A percentile compares a stretch with the other conserved stretches of the same genome.
Evolutionary conservation across 2,329 filamentous ascomycete species (phyloP).

Genomic region (Trichoderma harzianum): DNA sequence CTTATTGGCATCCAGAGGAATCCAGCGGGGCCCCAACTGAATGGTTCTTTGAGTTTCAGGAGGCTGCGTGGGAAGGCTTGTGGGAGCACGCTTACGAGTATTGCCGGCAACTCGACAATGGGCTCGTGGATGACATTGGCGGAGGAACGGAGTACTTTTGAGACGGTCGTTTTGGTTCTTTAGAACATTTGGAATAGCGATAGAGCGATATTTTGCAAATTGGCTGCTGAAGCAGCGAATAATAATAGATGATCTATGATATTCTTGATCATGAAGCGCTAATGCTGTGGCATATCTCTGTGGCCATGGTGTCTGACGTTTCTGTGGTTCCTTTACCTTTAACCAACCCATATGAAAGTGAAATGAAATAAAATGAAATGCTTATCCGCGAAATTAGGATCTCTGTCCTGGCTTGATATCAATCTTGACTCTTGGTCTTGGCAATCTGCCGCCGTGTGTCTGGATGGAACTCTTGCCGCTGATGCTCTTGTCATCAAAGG

Average conservation of each 20-base stretch:
- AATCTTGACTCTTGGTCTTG: background rate
- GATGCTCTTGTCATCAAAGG: background rate
- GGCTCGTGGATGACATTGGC: background rate
- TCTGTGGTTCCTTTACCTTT: background rate
- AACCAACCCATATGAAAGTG: background rate
- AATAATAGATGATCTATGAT: background rate
- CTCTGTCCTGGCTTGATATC: background rate
- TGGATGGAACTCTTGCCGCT: background rate
- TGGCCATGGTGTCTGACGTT: background rate
- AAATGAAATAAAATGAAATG: background rate
- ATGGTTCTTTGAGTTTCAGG: constrained; percentile 12
- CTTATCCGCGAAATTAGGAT: background rate
- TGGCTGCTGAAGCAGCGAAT: background rate
- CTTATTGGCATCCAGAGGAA: background rate
- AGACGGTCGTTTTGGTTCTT: background rate
- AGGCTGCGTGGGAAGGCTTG: constrained; percentile 4
- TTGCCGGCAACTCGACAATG: background rate
- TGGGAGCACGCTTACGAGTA: background rate
- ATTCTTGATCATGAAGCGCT: background rate
- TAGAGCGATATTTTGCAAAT: background rate
- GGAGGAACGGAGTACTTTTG: constrained; percentile 9
- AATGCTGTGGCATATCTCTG: background rate
- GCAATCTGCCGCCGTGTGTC: background rate
- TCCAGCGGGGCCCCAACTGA: background rate
- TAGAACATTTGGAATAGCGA: background rate